Percentiles rank a stretch among this genome's conserved stretches.
phyloP scores from a whole-genome alignment of 1,284 basidiomycete genomes.

The Macrocystidia cucumis region DNA sequence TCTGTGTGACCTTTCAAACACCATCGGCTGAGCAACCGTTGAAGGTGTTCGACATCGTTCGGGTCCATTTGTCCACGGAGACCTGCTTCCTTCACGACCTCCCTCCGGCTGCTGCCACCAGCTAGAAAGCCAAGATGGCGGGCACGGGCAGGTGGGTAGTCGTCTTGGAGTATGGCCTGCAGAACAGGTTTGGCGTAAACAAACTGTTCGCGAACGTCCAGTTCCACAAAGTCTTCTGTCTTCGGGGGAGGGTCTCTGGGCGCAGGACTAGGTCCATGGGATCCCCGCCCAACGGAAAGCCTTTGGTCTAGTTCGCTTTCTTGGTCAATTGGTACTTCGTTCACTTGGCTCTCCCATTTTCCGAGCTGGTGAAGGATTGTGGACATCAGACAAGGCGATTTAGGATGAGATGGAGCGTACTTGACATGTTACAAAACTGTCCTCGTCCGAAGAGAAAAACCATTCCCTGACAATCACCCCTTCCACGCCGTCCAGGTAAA shows the following conservation, averaged over 20 bases:
- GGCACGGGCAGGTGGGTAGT: conserved; percentile 41
- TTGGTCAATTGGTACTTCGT: conserved; percentile 37
- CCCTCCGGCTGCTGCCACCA: conserved; percentile 40
- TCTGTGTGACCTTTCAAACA: conserved; percentile 32
- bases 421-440: conserved; percentile 50
- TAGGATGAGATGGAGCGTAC: conserved; percentile 25
- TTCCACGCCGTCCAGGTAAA: conserved; percentile 45
- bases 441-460: conserved; percentile 51
- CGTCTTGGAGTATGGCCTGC: conserved; percentile 42
- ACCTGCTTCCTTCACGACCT: conserved; percentile 37
- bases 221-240: conserved; percentile 31
- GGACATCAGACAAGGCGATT: conserved; percentile 2
- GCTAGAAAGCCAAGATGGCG: conserved; percentile 48
- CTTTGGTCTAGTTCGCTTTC: conserved; percentile 26
- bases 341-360: conserved; percentile 36
- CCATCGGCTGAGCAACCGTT: conserved; percentile 43
- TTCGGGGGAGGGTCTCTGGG: conserved; percentile 30
- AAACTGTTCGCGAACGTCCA: conserved; percentile 52
- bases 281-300: background rate
- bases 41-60: conserved; percentile 39
- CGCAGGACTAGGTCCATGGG: conserved; percentile 23
- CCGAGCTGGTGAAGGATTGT: conserved; percentile 35
- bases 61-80: conserved; percentile 46
- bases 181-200: conserved; percentile 58
- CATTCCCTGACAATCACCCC: conserved; percentile 31